Conservation (phyloP, 1,284 basidiomycete species). For the Tausonia pullulans region DNA sequence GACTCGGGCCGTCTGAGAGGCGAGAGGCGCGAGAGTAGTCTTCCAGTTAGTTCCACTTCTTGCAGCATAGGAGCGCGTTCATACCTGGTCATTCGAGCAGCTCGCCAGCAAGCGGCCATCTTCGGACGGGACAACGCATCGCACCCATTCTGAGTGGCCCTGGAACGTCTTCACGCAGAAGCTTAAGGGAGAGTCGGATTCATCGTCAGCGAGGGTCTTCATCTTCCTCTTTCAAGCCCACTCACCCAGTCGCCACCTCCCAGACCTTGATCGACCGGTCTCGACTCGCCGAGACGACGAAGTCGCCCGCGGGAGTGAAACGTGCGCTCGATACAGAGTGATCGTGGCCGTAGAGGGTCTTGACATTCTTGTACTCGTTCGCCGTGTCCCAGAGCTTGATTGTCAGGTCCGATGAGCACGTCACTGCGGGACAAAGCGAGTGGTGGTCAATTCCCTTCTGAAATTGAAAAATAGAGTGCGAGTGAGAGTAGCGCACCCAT, state of each 20-base stretch:
- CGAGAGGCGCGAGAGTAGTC: background rate
- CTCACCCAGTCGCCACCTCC: conserved; percentile 71
- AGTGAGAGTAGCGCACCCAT: conserved; percentile 47
- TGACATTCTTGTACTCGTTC: conserved; percentile 77
- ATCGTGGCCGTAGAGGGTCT: conserved; percentile 80
- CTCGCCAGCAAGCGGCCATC: conserved; percentile 66
- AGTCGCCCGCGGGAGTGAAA: conserved; percentile 73
- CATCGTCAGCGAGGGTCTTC: background rate
- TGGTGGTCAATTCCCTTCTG: background rate
- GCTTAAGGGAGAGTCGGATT: conserved; percentile 24
- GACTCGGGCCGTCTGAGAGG: conserved; percentile 59
- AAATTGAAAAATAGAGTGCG: background rate
- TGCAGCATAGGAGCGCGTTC: conserved; percentile 21
- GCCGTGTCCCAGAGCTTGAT: conserved; percentile 85
- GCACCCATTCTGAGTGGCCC: conserved; percentile 60
- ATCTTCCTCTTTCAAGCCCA: background rate
- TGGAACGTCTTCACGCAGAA: conserved; percentile 50
- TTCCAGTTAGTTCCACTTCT: background rate
- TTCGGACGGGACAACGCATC: conserved; percentile 55
- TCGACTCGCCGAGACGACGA: conserved; percentile 71
- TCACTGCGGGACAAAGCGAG: conserved; percentile 43
- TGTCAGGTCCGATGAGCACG: conserved; percentile 78
- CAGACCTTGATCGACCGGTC: conserved; percentile 78
- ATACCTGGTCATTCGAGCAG: conserved; percentile 73
- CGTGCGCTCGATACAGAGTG: conserved; percentile 75